These are phyloP conservation scores for Russula sp. DNA, from an alignment of 768 basidiomycete genomes.

Conservation along the genomic window DNA sequence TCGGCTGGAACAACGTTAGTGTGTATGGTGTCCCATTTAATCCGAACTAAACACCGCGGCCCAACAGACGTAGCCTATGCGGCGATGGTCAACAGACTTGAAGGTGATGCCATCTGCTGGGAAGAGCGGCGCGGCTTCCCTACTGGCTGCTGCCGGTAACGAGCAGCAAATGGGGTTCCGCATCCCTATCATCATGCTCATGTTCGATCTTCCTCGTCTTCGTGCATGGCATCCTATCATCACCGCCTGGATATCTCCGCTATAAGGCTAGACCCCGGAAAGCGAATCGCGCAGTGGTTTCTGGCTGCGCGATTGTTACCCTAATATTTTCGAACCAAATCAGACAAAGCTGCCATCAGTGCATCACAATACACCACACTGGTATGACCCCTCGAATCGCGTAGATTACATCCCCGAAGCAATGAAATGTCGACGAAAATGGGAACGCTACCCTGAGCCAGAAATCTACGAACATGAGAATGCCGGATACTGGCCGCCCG, in stretches of 20 bases:
- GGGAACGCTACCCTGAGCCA: constrained; percentile 31
- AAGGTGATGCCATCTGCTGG: constrained; percentile 43
- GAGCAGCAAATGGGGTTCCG: constrained; percentile 41
- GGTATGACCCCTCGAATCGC: constrained; percentile 43
- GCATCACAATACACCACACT: constrained; percentile 37
- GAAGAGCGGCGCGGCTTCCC: constrained; percentile 44
- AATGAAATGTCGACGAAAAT: constrained; percentile 38
- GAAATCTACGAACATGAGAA: constrained; percentile 19
- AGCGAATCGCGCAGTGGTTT: constrained; percentile 41
- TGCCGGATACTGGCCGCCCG: constrained; percentile 18
- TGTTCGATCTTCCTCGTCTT: constrained; percentile 46
- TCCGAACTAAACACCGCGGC: no score
- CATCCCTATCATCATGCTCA: constrained; percentile 39
- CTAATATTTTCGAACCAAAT: constrained; percentile 34
- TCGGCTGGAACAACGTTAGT: no score
- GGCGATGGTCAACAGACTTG: constrained; percentile 46
- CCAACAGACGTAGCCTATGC: constrained; percentile 41
- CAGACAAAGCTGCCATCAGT: constrained; percentile 23
- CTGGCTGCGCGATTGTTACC: constrained; percentile 40
- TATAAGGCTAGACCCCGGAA: constrained; percentile 39
- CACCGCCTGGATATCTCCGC: constrained; percentile 44
- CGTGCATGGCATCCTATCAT: constrained; percentile 41
- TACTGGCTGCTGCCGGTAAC: no score
- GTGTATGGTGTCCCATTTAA: no score
- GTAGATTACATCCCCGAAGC: constrained; percentile 40